These are phyloP conservation scores for Neurospora sp. DNA, from an alignment of 495 filamentous ascomycete species.

Conservation along the genomic window DNA sequence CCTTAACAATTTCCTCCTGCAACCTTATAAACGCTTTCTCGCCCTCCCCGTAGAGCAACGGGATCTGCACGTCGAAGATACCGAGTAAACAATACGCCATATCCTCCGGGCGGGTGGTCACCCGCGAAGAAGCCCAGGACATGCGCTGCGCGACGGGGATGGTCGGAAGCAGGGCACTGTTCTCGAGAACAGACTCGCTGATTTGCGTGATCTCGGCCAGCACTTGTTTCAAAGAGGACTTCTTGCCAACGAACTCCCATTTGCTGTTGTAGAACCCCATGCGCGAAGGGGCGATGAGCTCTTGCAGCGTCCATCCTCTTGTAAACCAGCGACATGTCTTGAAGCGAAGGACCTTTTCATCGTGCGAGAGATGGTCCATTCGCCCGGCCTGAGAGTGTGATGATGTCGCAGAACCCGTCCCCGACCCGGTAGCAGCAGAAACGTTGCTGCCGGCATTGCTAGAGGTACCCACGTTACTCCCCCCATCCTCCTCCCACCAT, in stretches of 20 bases:
- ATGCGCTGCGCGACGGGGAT: constrained; percentile 13
- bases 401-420: neutral
- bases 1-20: constrained; percentile 14
- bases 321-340: constrained; percentile 23
- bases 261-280: constrained; percentile 22
- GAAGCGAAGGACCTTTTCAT: neutral
- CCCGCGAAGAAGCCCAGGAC: constrained; percentile 14
- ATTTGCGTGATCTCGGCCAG: constrained; percentile 10
- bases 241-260: constrained; percentile 18
- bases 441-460: neutral
- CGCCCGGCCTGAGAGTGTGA: neutral
- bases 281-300: constrained; percentile 25
- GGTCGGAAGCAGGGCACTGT: neutral
- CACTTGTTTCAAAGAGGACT: neutral
- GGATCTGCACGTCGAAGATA: constrained; percentile 16
- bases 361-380: neutral
- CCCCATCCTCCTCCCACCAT: neutral
- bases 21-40: constrained; percentile 11
- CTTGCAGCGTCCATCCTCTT: constrained; percentile 31
- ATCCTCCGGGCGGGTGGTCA: constrained; percentile 15
- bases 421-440: neutral
- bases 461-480: neutral
- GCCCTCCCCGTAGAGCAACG: constrained; percentile 13
- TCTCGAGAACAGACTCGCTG: constrained; percentile 2
- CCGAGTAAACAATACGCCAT: constrained; percentile 21